These are phyloP conservation scores for Aspergillus proliferans DNA, from an alignment of 2,329 filamentous ascomycete genomes.

Conservation along the genomic window DNA sequence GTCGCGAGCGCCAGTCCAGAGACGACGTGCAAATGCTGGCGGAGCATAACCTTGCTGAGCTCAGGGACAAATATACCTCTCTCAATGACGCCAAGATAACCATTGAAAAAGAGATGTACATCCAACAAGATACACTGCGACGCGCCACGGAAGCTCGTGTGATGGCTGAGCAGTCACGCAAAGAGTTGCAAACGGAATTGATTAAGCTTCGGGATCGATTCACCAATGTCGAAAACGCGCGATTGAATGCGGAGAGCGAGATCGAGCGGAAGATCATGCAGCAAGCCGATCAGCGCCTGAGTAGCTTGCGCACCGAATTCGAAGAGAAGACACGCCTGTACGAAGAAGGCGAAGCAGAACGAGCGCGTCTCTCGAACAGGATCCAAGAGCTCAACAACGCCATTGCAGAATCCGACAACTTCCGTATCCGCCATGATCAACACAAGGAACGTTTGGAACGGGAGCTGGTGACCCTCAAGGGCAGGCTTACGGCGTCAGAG, in stretches of 20 bases:
- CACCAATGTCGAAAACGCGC: constrained; percentile 76
- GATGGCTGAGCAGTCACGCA: constrained; percentile 77
- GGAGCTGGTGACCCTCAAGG: constrained; percentile 85
- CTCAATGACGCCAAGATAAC: constrained; percentile 93
- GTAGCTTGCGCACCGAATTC: constrained; percentile 69
- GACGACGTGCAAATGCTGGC: constrained; percentile 88
- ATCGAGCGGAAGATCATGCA: constrained; percentile 74
- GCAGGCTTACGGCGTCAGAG: constrained; percentile 81
- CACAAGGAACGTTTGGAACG: constrained; percentile 89
- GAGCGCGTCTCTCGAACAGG: constrained; percentile 66
- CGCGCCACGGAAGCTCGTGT: constrained; percentile 75
- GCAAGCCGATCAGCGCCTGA: constrained; percentile 73
- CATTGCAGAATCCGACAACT: constrained; percentile 82
- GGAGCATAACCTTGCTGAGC: constrained; percentile 75
- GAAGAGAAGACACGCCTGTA: constrained; percentile 71
- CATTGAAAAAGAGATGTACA: constrained; percentile 96
- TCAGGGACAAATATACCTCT: constrained; percentile 78
- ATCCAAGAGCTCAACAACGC: constrained; percentile 81
- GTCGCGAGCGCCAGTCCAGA: constrained; percentile 83
- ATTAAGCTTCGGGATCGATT: constrained; percentile 76
- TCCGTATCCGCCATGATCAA: constrained; percentile 83
- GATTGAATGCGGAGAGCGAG: constrained; percentile 71
- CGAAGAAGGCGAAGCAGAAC: constrained; percentile 73
- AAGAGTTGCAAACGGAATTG: constrained; percentile 81
- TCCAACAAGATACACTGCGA: constrained; percentile 84